A percentile compares a stretch with the other conserved stretches of the same genome.
These are phyloP conservation scores for Cytidiella melzeri DNA, from an alignment of 768 basidiomycete genomes.

Conservation along the genomic window DNA sequence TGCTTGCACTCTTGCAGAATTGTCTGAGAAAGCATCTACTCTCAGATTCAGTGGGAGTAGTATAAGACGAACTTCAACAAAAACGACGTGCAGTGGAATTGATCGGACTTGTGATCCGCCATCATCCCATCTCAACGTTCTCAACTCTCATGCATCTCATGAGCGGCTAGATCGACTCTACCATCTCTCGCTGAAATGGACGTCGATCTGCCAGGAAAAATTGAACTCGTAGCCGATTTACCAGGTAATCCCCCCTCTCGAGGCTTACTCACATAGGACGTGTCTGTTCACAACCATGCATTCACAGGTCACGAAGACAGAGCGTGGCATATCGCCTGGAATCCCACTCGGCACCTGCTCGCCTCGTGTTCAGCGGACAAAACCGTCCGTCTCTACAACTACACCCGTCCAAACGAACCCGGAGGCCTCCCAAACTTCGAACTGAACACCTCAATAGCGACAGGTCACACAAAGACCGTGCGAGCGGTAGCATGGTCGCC, in stretches of 20 bases:
- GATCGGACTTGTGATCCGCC: neutral
- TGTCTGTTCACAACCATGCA: neutral
- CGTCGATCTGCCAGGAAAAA: neutral
- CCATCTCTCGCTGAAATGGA: neutral
- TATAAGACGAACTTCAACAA: no score
- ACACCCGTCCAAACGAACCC: slow-evolving; percentile 26
- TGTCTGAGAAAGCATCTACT: no score
- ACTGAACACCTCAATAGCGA: slow-evolving; percentile 61
- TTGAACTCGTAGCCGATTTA: slow-evolving; percentile 5
- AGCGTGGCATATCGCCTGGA: slow-evolving; percentile 16
- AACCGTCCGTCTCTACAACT: slow-evolving; percentile 79
- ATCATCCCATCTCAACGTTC: neutral
- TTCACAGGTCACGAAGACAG: slow-evolving; percentile 14
- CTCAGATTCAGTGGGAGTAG: no score
- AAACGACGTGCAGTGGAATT: no score
- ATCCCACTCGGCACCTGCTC: slow-evolving; percentile 43
- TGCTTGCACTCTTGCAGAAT: no score
- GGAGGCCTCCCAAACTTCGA: slow-evolving; percentile 34
- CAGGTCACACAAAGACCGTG: slow-evolving; percentile 85
- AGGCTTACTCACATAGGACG: neutral
- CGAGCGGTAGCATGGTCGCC: slow-evolving; percentile 86
- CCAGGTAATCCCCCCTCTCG: slow-evolving; percentile 2
- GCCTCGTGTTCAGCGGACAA: slow-evolving; percentile 96
- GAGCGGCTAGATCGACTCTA: no score
- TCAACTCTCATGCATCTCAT: no score